phyloP scores from a whole-genome alignment of 306 rosid species.

The Calophaca sinica region DNA sequence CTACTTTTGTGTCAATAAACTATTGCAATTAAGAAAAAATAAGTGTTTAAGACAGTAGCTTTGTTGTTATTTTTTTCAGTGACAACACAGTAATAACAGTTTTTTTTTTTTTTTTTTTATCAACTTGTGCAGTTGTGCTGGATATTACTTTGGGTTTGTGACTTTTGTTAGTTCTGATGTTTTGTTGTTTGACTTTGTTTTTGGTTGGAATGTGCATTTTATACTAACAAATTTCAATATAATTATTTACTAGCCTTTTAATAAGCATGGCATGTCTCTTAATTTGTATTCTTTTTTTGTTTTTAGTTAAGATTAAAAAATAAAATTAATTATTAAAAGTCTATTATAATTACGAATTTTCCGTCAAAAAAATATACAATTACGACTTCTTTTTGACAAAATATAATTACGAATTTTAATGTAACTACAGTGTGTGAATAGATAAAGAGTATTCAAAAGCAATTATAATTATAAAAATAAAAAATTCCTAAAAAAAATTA shows the following conservation, averaged over 20 bases:
- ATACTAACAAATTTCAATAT: background rate
- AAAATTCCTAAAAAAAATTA: too few species aligned
- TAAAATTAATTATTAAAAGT: too few species aligned
- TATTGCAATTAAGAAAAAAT: background rate
- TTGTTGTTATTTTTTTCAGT: background rate
- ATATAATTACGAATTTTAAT: too few species aligned
- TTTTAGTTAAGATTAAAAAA: too few species aligned
- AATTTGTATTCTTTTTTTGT: too few species aligned
- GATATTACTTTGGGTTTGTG: too few species aligned
- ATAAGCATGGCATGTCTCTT: background rate
- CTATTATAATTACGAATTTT: too few species aligned
- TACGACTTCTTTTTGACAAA: too few species aligned
- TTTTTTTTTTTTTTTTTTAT: background rate
- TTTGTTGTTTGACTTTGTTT: constrained; percentile 4
- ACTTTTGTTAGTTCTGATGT: constrained; percentile 6
- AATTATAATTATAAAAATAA: too few species aligned
- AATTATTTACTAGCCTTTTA: background rate
- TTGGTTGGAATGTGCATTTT: background rate
- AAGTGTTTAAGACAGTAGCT: background rate
- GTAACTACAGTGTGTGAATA: too few species aligned
- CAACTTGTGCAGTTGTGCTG: background rate
- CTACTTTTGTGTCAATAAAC: background rate
- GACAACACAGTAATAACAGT: background rate
- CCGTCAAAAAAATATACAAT: too few species aligned
- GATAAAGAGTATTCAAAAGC: too few species aligned